Evolutionary conservation across 495 filamentous ascomycete species (phyloP).

Genomic region (Sphaerosporella brunnea): DNA sequence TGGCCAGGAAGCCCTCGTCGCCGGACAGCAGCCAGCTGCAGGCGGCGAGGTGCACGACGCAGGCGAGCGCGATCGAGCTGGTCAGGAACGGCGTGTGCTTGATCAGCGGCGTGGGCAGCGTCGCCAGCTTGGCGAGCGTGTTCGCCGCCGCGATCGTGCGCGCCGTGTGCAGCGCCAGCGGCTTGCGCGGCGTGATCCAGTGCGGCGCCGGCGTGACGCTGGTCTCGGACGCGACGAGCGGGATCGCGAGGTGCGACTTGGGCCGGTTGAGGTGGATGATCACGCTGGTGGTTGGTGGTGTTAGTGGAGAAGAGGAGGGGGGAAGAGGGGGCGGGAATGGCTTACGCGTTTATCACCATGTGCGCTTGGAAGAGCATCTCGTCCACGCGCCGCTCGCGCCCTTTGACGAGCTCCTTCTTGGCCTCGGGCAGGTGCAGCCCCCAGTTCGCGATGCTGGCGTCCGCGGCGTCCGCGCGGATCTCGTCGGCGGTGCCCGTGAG

Average conservation of each 20-base stretch:
- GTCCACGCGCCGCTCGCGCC: slow-evolving; percentile 51
- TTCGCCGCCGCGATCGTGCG: slow-evolving; percentile 65
- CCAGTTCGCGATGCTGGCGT: slow-evolving; percentile 68
- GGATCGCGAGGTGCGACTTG: slow-evolving; percentile 41
- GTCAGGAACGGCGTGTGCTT: slow-evolving; percentile 81
- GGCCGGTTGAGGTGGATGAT: slow-evolving; percentile 60
- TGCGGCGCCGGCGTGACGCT: slow-evolving; percentile 38
- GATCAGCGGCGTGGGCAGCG: slow-evolving; percentile 51
- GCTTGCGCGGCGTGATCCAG: slow-evolving; percentile 37
- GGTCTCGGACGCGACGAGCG: slow-evolving; percentile 35
- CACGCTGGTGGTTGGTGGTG: slow-evolving; percentile 24
- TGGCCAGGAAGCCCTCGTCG: slow-evolving; percentile 50
- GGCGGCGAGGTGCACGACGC: slow-evolving; percentile 43
- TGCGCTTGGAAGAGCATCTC: slow-evolving; percentile 87
- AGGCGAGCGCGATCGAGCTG: slow-evolving; percentile 56
- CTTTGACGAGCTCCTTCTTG: slow-evolving; percentile 50
- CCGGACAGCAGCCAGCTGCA: slow-evolving; percentile 44
- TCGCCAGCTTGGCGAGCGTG: slow-evolving; percentile 58
- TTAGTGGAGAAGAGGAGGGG: slow-evolving; percentile 24
- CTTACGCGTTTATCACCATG: slow-evolving; percentile 52
- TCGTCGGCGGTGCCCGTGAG: slow-evolving; percentile 9
- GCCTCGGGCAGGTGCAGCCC: slow-evolving; percentile 55
- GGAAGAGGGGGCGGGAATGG: slow-evolving; percentile 26
- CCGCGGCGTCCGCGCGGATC: slow-evolving; percentile 35
- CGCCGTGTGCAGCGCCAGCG: slow-evolving; percentile 49